Evolutionary conservation across 2,329 filamentous ascomycete species (phyloP), one percentile per base, ranked within the genome.

Genomic region (Pseudopithomyces chartarum): DNA sequence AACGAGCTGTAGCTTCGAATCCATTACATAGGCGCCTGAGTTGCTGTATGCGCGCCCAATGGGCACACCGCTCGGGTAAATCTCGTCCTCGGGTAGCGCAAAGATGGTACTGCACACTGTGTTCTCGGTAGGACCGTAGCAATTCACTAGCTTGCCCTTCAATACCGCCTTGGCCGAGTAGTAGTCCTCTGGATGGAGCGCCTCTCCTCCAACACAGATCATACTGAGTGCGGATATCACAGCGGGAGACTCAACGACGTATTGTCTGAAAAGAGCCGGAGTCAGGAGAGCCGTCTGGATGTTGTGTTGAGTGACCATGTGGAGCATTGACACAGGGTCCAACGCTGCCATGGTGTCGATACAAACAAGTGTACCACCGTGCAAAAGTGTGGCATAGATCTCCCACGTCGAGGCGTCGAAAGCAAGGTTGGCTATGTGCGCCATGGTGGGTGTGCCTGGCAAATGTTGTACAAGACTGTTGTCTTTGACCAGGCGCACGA

Each of bases 391-490:
- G 62, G 78, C 80, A 4, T 82, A 74, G 70, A 83, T 81, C 60
- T 80, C 81, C 65, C 78, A 77, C 39, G 82, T 80, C 59, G 78
- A 79, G 39, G 79, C 79, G 52, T 84, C 82, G 57, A 83, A 84
- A 12, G 22, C 49, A 17, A 46, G 50, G 39, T 20, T 52, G n/a
- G 45, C 36, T n/a, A 55, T 43, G 80, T 81, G 57, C 82, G 82
- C 4, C 78, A 67, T 7, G 61, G 71, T 60, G 6, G 55, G 40
- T 6, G 42, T 22, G 2, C 70, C 59, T 11, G 43, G 40, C 13
- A 60, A 49, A 22, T 55, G 38, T 15, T 57, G 50, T 2, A 43
- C 51, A 20, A 56, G 53, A 17, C 54, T 60, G 32, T 82, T 82
- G 11, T 26, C 47, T n/a, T 29, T 50, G 6, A 38, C 36, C 33